A percentile compares a stretch with the other conserved stretches of the same genome.
Conservation (phyloP, 2,329 filamentous ascomycete species). For the Falciphora oryzae region DNA sequence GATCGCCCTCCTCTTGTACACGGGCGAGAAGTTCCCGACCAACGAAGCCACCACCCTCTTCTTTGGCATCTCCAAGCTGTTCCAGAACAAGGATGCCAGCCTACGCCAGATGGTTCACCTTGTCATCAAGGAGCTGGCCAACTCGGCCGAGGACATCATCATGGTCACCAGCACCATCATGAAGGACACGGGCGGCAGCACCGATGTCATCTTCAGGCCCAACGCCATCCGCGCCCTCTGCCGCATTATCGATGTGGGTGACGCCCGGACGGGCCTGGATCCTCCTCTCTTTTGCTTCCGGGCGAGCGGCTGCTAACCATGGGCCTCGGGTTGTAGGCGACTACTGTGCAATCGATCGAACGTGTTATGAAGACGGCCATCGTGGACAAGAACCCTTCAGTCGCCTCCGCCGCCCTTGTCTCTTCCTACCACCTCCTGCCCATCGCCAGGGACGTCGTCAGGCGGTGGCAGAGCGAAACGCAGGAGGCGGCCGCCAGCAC, state of each 20-base stretch:
- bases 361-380: conserved; percentile 98
- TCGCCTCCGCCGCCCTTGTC: conserved; percentile 90
- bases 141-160: conserved; percentile 96
- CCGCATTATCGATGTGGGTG: conserved; percentile 86
- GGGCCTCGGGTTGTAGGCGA: conserved; percentile 51
- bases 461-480: conserved; percentile 97
- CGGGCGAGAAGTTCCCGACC: conserved; percentile 91
- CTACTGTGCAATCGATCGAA: conserved; percentile 95
- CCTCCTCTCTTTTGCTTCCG: neutral
- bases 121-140: conserved; percentile 93
- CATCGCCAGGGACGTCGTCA: conserved; percentile 89
- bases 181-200: conserved; percentile 97
- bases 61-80: conserved; percentile 98
- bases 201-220: conserved; percentile 86
- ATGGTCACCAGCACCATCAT: conserved; percentile 99
- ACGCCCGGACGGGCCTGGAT: conserved; percentile 1
- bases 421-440: conserved; percentile 97
- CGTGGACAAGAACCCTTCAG: conserved; percentile 97
- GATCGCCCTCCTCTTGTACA: conserved; percentile 93
- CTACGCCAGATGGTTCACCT: conserved; percentile 98
- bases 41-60: conserved; percentile 98
- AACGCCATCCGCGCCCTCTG: conserved; percentile 95
- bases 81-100: conserved; percentile 98
- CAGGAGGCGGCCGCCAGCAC: conserved; percentile 89
- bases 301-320: neutral